A percentile compares a stretch with the other conserved stretches of the same genome.
These are phyloP conservation scores for Exophiala phaeomuriformis DNA, from an alignment of 2,329 filamentous ascomycete genomes.

Conservation along the genomic window DNA sequence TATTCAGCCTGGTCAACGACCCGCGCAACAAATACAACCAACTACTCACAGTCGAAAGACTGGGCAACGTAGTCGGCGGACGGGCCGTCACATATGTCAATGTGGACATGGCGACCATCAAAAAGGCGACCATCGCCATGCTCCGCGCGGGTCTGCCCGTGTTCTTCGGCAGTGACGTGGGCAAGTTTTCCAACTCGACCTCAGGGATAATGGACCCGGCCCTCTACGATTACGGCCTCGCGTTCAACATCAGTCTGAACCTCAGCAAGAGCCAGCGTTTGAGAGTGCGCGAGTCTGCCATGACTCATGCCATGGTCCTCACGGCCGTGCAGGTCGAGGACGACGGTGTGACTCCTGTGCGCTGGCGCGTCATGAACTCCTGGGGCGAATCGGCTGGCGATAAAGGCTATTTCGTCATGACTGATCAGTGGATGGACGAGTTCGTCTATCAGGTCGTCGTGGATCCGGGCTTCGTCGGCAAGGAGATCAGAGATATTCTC, in stretches of 20 bases:
- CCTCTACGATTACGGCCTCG: conserved; percentile 71
- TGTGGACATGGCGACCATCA: conserved; percentile 66
- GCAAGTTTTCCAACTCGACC: conserved; percentile 63
- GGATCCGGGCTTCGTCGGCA: conserved; percentile 59
- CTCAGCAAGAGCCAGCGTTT: conserved; percentile 71
- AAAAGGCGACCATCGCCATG: conserved; percentile 67
- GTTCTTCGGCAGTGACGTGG: conserved; percentile 85
- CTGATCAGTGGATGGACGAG: conserved; percentile 68
- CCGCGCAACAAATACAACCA: conserved; percentile 68
- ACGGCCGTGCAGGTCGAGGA: conserved; percentile 74
- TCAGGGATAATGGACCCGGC: conserved; percentile 73
- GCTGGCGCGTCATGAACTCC: conserved; percentile 83
- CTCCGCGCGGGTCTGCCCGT: conserved; percentile 69
- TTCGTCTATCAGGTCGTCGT: conserved; percentile 84
- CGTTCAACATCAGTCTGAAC: conserved; percentile 68
- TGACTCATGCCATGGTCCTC: conserved; percentile 91
- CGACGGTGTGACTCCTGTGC: conserved; percentile 54
- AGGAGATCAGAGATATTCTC: conserved; percentile 62
- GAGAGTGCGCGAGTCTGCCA: conserved; percentile 64
- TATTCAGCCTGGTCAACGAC: conserved; percentile 80
- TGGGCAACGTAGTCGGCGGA: conserved; percentile 76
- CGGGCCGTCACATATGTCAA: conserved; percentile 74
- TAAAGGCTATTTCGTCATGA: conserved; percentile 86
- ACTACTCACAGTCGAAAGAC: conserved; percentile 66
- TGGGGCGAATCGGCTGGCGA: conserved; percentile 66